phyloP scores from a whole-genome alignment of 1,139 yeast genomes.

The Hyphopichia buzzinii region DNA sequence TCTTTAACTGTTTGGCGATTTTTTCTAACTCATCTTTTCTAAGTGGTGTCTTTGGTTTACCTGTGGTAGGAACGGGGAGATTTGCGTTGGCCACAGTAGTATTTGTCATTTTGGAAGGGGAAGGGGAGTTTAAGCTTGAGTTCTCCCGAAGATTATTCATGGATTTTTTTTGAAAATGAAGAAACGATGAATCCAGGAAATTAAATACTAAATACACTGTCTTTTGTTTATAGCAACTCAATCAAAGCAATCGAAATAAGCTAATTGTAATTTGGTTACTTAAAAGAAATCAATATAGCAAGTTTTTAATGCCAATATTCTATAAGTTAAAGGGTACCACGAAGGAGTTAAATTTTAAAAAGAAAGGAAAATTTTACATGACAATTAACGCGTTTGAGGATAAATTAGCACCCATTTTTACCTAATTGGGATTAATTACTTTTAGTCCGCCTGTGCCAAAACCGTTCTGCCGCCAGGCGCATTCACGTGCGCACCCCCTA shows the following conservation, averaged over 20 bases:
- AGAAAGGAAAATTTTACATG: not conserved
- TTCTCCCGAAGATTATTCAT: conserved; percentile 11
- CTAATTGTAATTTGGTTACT: no score
- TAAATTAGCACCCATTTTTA: conserved; percentile 6
- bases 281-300: no score
- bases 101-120: conserved; percentile 5
- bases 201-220: no score
- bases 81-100: not conserved
- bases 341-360: not conserved
- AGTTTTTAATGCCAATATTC: no score
- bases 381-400: conserved; percentile 1
- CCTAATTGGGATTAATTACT: conserved; percentile 8
- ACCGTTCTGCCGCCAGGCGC: not conserved
- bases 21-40: conserved; percentile 47
- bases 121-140: conserved; percentile 9
- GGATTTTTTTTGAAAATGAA: no score
- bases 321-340: not conserved
- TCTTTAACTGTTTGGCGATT: conserved; percentile 46
- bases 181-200: not conserved
- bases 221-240: no score
- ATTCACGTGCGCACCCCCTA: not conserved
- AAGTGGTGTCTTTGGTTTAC: conserved; percentile 36
- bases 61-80: not conserved
- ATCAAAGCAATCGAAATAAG: no score
- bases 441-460: conserved; percentile 7